These are phyloP conservation scores for Diplodia seriata DNA, from an alignment of 2,329 filamentous ascomycete species.

Conservation along the genomic window DNA sequence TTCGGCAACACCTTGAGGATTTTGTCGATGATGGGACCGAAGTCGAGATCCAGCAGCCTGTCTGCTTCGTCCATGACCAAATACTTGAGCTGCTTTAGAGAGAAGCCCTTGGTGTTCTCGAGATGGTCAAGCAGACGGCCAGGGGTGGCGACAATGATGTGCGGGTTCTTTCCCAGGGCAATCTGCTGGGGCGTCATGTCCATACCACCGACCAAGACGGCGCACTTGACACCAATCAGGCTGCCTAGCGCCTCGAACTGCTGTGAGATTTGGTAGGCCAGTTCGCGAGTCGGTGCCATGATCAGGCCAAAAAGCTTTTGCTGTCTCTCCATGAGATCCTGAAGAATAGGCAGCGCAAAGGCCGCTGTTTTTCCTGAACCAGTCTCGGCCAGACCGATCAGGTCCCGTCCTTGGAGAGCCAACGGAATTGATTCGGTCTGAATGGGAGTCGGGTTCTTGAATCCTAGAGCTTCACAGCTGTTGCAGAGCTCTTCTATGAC, in stretches of 20 bases:
- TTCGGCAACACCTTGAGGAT: conserved; percentile 84
- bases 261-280: conserved; percentile 89
- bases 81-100: conserved; percentile 79
- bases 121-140: conserved; percentile 89
- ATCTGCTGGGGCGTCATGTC: conserved; percentile 95
- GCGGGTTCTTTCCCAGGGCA: conserved; percentile 92
- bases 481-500: conserved; percentile 88
- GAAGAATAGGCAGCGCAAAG: conserved; percentile 90
- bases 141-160: conserved; percentile 91
- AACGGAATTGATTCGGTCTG: conserved; percentile 83
- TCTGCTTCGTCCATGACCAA: conserved; percentile 97
- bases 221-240: conserved; percentile 84
- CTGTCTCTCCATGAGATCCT: conserved; percentile 85
- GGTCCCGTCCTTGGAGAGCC: conserved; percentile 79
- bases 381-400: conserved; percentile 94
- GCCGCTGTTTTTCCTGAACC: conserved; percentile 96
- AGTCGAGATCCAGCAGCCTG: conserved; percentile 89
- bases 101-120: conserved; percentile 97
- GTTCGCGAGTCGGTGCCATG: conserved; percentile 88
- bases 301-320: conserved; percentile 87
- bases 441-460: conserved; percentile 86
- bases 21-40: conserved; percentile 90
- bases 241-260: conserved; percentile 87
- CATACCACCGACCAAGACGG: conserved; percentile 89
- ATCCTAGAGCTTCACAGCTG: conserved; percentile 81